phyloP scores from a whole-genome alignment of 192 early-diverging fungal genomes.

The Entrophospora sp. region DNA sequence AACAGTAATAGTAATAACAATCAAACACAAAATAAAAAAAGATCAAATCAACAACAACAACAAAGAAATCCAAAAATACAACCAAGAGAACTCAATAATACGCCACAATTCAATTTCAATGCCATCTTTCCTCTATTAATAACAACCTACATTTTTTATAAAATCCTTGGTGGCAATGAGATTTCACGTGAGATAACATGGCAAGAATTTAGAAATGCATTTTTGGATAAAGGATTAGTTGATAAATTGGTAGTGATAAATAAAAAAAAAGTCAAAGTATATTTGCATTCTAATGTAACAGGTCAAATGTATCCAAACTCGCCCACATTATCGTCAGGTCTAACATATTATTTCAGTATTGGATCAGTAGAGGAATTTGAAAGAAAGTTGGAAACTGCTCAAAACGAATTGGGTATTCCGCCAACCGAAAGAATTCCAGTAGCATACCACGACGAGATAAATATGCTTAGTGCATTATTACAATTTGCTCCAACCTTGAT shows the following conservation, averaged over 20 bases:
- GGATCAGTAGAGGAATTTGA: constrained; percentile 94
- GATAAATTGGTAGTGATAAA: constrained; percentile 86
- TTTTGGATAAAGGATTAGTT: constrained; percentile 89
- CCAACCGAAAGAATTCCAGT: constrained; percentile 86
- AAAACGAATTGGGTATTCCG: constrained; percentile 86
- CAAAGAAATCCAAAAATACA: constrained; percentile 21
- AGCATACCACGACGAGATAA: constrained; percentile 78
- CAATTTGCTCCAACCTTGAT: constrained; percentile 91
- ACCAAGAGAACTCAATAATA: constrained; percentile 23
- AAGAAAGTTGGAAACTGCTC: constrained; percentile 77
- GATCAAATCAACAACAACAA: no score
- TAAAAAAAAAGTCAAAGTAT: constrained; percentile 72
- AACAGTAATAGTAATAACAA: constrained; percentile 21
- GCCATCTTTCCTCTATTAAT: constrained; percentile 35
- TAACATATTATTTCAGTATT: constrained; percentile 76
- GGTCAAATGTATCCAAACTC: constrained; percentile 50
- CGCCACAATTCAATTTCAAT: constrained; percentile 36
- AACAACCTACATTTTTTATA: constrained; percentile 43
- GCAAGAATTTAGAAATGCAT: constrained; percentile 83
- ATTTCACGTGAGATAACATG: constrained; percentile 74
- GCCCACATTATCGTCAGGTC: constrained; percentile 29
- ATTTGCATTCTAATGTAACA: constrained; percentile 43
- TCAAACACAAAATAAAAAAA: constrained; percentile 21
- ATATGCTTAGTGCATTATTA: constrained; percentile 59
- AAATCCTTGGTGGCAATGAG: constrained; percentile 36